Conservation (phyloP, 192 early-diverging fungal genomes). For the Tieghemiomyces parasiticus region DNA sequence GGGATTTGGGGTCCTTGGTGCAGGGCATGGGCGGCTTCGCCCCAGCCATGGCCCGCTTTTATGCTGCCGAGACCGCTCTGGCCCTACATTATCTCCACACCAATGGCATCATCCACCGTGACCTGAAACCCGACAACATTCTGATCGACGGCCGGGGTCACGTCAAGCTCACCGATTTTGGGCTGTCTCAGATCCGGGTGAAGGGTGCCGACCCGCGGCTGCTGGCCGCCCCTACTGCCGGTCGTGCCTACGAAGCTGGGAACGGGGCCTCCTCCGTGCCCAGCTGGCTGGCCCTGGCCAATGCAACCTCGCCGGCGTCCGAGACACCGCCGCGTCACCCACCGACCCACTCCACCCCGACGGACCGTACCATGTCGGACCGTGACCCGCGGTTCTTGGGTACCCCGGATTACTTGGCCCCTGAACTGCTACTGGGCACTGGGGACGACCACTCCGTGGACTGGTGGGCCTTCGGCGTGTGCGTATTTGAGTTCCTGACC, state of each 20-base stretch:
- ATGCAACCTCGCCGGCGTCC: too few species aligned
- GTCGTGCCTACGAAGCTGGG: slow-evolving; percentile 10
- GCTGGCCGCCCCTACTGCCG: neutral
- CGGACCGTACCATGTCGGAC: neutral
- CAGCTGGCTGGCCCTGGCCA: slow-evolving; percentile 10
- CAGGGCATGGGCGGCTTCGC: slow-evolving; percentile 64
- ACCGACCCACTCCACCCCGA: too few species aligned
- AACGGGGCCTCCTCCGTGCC: slow-evolving; percentile 6
- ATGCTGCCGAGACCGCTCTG: slow-evolving; percentile 75
- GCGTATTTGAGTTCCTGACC: slow-evolving; percentile 76
- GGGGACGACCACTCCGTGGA: slow-evolving; percentile 77
- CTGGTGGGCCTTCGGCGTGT: slow-evolving; percentile 93
- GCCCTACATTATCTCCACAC: slow-evolving; percentile 84
- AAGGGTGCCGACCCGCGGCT: slow-evolving; percentile 13
- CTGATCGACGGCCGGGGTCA: slow-evolving; percentile 77
- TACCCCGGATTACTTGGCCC: slow-evolving; percentile 91
- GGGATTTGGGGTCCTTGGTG: slow-evolving; percentile 65
- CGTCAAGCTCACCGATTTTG: slow-evolving; percentile 92
- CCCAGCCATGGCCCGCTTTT: slow-evolving; percentile 69
- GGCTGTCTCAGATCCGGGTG: slow-evolving; percentile 68
- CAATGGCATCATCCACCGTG: slow-evolving; percentile 82
- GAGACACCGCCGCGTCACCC: too few species aligned
- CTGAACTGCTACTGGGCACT: slow-evolving; percentile 77
- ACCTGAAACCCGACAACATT: slow-evolving; percentile 72
- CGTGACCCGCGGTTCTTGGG: slow-evolving; percentile 35